Evolutionary conservation across 768 basidiomycete genomes (phyloP), one percentile per base, ranked within the genome.

Genomic region (Termitomyces sp.): DNA sequence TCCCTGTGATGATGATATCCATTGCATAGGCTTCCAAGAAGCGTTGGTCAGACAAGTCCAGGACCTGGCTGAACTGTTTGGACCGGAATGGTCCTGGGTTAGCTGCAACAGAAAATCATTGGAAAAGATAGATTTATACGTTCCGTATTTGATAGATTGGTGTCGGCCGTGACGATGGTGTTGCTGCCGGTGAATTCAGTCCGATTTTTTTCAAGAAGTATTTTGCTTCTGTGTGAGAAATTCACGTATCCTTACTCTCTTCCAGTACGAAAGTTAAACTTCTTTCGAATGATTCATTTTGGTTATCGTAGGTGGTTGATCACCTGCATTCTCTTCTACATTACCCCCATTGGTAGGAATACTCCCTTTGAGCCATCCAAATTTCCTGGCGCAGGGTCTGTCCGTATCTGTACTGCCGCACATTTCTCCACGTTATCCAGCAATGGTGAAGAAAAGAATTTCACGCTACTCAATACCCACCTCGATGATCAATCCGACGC

Each of bases 81-180:
- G 85, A 0, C 57, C 69, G 4, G 74, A 75, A 4, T 88, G 81
- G 79, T 75, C 69, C 16, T 82, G 80, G 79, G 82, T 81, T 54
- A 51, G 77, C 50, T 24, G 5, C 10, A 9, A 36, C 13, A 8
- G 24, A n/a, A 41, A 16, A 39, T 31, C 18, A n/a, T 18, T 15
- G 13, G 28, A 15, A 18, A 12, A 10, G 12, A n/a, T 9, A 29
- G 26, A 29, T n/a, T 52, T 13, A 52, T 18, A 39, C 24, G 28
- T n/a, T 26, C 29, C 6, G 28, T 44, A 18, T 54, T 24, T 39
- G 5, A 41, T 39, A 82, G 78, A 76, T 85, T 22, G 85, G 84
- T 2, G 83, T 85, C 0, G 86, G 85, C 0, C 72, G 86, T n/a
- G 79, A 84, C 54, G 82, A 87, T 62, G 85, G 85, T 3, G 68